Conservation (phyloP, 805 yeast species). For the Suhomyces canberraensis region DNA sequence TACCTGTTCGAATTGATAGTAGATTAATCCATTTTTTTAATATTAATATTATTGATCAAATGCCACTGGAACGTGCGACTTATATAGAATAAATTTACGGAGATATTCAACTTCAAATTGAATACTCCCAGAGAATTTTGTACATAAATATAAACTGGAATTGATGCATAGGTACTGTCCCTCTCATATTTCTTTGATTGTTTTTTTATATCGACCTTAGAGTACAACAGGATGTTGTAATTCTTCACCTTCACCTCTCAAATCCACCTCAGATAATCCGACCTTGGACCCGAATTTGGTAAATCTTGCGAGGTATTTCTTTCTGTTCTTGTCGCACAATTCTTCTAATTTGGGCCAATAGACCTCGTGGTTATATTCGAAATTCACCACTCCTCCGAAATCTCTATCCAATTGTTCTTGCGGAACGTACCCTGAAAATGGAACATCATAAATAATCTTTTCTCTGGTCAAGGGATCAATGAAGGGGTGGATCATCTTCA, state of each 20-base stretch:
- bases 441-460: constrained; percentile 87
- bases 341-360: constrained; percentile 75
- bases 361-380: constrained; percentile 71
- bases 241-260: constrained; percentile 48
- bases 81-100: no score
- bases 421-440: constrained; percentile 81
- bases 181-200: no score
- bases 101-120: no score
- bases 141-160: no score
- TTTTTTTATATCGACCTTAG: no score
- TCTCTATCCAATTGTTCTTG: constrained; percentile 73
- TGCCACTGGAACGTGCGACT: no score
- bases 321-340: constrained; percentile 57
- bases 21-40: no score
- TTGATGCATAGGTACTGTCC: no score
- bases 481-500: constrained; percentile 89
- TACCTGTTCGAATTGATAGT: no score
- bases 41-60: no score
- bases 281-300: constrained; percentile 64
- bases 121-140: no score
- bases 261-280: constrained; percentile 81
- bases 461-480: constrained; percentile 95
- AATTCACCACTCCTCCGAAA: constrained; percentile 83
- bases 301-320: constrained; percentile 66
- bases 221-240: constrained; percentile 29